These are phyloP conservation scores for Aspergillus oerlinghausenensis DNA, from an alignment of 2,329 filamentous ascomycete genomes.

Conservation along the genomic window DNA sequence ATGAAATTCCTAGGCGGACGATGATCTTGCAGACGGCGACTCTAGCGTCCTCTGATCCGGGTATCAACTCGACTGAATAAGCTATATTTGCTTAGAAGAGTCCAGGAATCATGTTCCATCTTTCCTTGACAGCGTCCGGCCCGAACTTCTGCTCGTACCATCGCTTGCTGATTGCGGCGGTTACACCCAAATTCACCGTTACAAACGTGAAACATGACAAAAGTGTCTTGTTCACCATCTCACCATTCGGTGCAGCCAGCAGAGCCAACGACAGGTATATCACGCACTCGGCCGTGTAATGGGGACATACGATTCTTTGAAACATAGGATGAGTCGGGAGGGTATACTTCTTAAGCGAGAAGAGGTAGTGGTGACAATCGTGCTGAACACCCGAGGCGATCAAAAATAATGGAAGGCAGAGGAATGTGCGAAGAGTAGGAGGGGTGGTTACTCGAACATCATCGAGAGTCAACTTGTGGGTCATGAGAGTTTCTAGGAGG, in stretches of 20 bases:
- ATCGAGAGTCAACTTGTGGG: slow-evolving; percentile 28
- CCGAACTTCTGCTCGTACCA: slow-evolving; percentile 82
- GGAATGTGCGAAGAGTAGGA: slow-evolving; percentile 48
- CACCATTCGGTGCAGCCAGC: slow-evolving; percentile 64
- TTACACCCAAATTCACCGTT: slow-evolving; percentile 71
- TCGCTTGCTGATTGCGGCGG: slow-evolving; percentile 68
- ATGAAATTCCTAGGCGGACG: slow-evolving; percentile 49
- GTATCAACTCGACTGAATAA: background rate
- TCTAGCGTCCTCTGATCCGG: background rate
- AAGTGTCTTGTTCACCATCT: slow-evolving; percentile 67
- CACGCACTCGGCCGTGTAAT: slow-evolving; percentile 84
- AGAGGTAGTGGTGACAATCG: slow-evolving; percentile 65
- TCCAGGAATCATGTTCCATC: slow-evolving; percentile 71
- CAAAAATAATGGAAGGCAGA: slow-evolving; percentile 61
- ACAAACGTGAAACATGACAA: slow-evolving; percentile 69
- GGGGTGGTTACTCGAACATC: slow-evolving; percentile 36
- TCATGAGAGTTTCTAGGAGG: slow-evolving; percentile 27
- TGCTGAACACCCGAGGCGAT: slow-evolving; percentile 70
- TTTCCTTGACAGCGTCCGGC: slow-evolving; percentile 53
- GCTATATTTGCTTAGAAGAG: slow-evolving; percentile 25
- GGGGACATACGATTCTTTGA: slow-evolving; percentile 69
- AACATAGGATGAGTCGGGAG: slow-evolving; percentile 73
- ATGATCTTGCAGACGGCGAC: slow-evolving; percentile 8
- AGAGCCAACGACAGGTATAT: slow-evolving; percentile 78
- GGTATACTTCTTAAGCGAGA: slow-evolving; percentile 73